Conservation (phyloP, 805 yeast species). For the Kluyveromyces dobzhanskii region DNA sequence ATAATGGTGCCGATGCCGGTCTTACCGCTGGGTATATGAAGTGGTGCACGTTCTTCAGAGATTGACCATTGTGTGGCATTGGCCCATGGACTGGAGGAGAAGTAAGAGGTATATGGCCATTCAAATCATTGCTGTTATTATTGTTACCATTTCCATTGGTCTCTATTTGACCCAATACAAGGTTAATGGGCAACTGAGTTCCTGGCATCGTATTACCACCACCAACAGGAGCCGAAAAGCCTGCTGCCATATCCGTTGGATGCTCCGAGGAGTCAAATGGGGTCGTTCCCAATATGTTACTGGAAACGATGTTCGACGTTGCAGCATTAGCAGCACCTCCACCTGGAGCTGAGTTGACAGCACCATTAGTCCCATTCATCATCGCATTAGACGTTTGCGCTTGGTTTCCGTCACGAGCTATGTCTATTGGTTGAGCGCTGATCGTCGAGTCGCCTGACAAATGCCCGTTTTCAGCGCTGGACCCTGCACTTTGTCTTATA, state of each 20-base stretch:
- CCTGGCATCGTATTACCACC: neutral
- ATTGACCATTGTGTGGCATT: slow-evolving; percentile 1
- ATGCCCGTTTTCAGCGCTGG: slow-evolving; percentile 1
- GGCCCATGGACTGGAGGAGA: slow-evolving; percentile 11
- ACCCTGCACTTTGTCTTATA: slow-evolving; percentile 15
- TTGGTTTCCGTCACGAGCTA: neutral
- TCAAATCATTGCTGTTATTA: neutral
- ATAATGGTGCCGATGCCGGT: slow-evolving; percentile 17
- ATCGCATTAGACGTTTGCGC: neutral
- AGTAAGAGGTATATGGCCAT: slow-evolving; percentile 6
- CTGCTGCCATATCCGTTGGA: neutral
- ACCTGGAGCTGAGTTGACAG: neutral
- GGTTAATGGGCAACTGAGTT: slow-evolving; percentile 8
- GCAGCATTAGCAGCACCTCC: neutral
- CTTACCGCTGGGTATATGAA: slow-evolving; percentile 29
- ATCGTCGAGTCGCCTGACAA: neutral
- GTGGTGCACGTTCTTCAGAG: slow-evolving; percentile 26
- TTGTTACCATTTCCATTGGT: neutral
- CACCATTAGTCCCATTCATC: neutral
- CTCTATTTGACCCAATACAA: slow-evolving; percentile 9
- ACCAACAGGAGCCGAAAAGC: neutral
- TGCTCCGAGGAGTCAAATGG: slow-evolving; percentile 7
- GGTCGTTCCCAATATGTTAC: slow-evolving; percentile 10
- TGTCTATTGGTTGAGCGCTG: neutral
- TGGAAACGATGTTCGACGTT: neutral